Evolutionary conservation across 106 monocot genomes (phyloP).

Genomic region (Gastrodia elata): DNA sequence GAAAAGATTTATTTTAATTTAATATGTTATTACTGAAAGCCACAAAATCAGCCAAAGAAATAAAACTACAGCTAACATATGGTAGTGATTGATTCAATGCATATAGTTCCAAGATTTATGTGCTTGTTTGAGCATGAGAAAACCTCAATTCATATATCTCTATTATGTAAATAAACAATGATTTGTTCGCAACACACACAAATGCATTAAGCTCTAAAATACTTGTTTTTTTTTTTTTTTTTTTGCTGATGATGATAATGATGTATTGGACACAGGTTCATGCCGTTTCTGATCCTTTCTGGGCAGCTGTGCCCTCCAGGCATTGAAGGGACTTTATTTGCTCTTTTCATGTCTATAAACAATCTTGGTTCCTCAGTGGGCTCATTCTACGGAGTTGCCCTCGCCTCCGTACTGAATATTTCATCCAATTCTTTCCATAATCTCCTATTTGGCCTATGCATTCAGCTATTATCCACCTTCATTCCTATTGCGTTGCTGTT

Average conservation of each 20-base stretch:
- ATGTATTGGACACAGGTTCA: constrained; percentile 37
- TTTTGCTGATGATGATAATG: neutral
- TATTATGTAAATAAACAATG: too few relatives aligned
- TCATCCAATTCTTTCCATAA: constrained; percentile 51
- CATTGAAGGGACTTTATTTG: constrained; percentile 85
- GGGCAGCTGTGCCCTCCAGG: constrained; percentile 80
- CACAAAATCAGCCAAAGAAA: too few relatives aligned
- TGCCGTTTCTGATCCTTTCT: constrained; percentile 76
- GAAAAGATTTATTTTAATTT: too few relatives aligned
- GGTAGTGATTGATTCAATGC: too few relatives aligned
- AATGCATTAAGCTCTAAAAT: too few relatives aligned
- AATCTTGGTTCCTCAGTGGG: constrained; percentile 59
- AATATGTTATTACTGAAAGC: too few relatives aligned
- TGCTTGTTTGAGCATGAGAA: too few relatives aligned
- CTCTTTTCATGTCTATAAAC: constrained; percentile 83
- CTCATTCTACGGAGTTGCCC: constrained; percentile 61
- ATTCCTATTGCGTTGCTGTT: constrained; percentile 52
- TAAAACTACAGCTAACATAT: too few relatives aligned
- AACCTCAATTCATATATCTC: too few relatives aligned
- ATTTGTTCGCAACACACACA: too few relatives aligned
- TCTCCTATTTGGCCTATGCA: constrained; percentile 30
- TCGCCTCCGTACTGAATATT: constrained; percentile 51
- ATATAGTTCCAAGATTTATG: too few relatives aligned
- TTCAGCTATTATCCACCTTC: constrained; percentile 44
- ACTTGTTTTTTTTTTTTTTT: neutral